Base-by-base conservation (phyloP, 2,329 filamentous ascomycete genomes). In the Xylariaceae sp. region DNA sequence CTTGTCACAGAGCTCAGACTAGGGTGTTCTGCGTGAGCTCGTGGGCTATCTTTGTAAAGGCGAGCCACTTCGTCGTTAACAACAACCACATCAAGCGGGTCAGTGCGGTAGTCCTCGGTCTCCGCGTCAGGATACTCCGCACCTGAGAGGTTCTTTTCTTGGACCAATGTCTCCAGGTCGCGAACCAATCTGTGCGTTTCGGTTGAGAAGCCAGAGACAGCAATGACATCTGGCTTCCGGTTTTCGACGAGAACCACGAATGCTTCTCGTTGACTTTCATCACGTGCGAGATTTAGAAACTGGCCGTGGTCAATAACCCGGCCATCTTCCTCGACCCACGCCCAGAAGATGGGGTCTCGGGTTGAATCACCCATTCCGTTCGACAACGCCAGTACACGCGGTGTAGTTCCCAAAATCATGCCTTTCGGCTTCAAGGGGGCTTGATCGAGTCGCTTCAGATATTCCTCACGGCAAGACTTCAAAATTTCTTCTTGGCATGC, bases 61-160 rank as follows among this genome's bases (percentile, higher is more conserved):
- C 94, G 85, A n/a, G 94, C 94, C 48, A 96, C 91, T 73, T 99
- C 94, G 65, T 99, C 94, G 64, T 97, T 96, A 59, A 96, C 88
- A 52, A 96, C 84, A 32, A 97, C 79, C 7, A 97, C 87, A 56
- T 97, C 92, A 32, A 99, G 77, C 8, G 84, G 83, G 66, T 96
- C 91, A 55, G 79, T 88, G 54, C 85, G 80, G 60, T 88, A 87
- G 58, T 91, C 86, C 53, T 84, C 84, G 31, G 83, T 83, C n/a
- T 92, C 88, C 1, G 78, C 74, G 60, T 96, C 89, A 50, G 91
- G 85, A 65, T 88, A 96, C n/a, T 89, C 83, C 11, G 88, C 83
- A 3, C 89, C 88, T 63, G 85, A 85, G 7, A 99, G 77, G 49
- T 87, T 81, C 68, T 89, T 86, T 58, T 89, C 85, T 60, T 83